These are phyloP conservation scores for Pseudonectria buxi DNA, from an alignment of 2,329 filamentous ascomycete species.

Conservation along the genomic window DNA sequence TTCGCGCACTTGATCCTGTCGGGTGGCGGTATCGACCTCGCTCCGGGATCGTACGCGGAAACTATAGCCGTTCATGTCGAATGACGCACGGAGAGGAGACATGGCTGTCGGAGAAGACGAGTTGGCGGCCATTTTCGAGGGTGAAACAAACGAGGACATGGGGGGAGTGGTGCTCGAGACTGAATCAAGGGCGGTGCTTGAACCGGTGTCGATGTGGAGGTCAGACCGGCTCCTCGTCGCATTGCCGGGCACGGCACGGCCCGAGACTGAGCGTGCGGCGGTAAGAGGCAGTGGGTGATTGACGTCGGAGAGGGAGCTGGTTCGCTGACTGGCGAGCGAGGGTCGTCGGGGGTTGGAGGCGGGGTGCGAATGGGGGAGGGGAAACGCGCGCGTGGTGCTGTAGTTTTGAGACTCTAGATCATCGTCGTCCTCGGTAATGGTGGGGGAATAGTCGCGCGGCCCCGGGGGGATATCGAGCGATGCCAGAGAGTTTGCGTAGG, in stretches of 20 bases:
- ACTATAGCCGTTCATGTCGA: slow-evolving; percentile 41
- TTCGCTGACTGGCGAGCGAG: slow-evolving; percentile 27
- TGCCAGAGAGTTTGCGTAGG: slow-evolving; percentile 50
- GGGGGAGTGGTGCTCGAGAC: slow-evolving; percentile 22
- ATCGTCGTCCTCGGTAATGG: slow-evolving; percentile 48
- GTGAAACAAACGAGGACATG: slow-evolving; percentile 19
- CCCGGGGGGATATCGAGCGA: slow-evolving; percentile 38
- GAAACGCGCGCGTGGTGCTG: slow-evolving; percentile 14
- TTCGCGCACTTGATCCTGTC: slow-evolving; percentile 51
- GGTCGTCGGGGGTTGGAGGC: slow-evolving; percentile 22
- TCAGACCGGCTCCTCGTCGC: slow-evolving; percentile 40
- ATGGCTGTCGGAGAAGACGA: slow-evolving; percentile 30
- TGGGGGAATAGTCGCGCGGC: slow-evolving; percentile 47
- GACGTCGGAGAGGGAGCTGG: slow-evolving; percentile 28
- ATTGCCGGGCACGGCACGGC: slow-evolving; percentile 31
- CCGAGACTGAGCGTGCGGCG: slow-evolving; percentile 21
- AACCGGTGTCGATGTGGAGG: slow-evolving; percentile 31
- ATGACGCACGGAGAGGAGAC: slow-evolving; percentile 51
- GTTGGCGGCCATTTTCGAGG: slow-evolving; percentile 16
- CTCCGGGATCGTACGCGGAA: slow-evolving; percentile 56
- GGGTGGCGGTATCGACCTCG: slow-evolving; percentile 49
- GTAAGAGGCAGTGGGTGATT: slow-evolving; percentile 21
- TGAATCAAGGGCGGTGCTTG: slow-evolving; percentile 20
- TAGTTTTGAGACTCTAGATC: slow-evolving; percentile 25
- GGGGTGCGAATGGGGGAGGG: slow-evolving; percentile 10